Conservation (phyloP, 352 stramenopile genomes). For the Phytophthora podocarpi region DNA sequence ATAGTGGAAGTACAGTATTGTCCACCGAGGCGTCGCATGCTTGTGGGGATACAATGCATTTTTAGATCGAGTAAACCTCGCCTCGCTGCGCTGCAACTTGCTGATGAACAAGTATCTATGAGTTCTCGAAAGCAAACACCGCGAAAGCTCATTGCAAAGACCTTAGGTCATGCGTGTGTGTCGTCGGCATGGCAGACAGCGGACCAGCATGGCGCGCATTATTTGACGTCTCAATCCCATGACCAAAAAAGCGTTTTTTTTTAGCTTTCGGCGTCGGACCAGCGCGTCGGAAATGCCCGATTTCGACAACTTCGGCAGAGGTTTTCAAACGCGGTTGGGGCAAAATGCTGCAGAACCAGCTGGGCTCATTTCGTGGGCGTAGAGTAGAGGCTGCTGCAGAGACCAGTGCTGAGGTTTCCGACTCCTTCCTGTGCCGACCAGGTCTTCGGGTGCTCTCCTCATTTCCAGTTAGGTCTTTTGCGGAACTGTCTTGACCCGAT, state of each 20-base stretch:
- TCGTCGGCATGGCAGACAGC: too few relatives aligned
- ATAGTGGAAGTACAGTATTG: constrained; percentile 29
- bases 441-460: constrained; percentile 11
- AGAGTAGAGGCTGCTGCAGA: constrained; percentile 29
- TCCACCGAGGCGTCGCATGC: constrained; percentile 18
- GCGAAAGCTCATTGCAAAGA: too few relatives aligned
- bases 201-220: too few relatives aligned
- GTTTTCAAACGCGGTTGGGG: constrained; percentile 1
- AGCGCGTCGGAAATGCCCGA: neutral
- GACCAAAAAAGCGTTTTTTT: constrained; percentile 1
- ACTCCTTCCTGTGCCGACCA: constrained; percentile 31
- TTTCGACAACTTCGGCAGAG: constrained; percentile 5
- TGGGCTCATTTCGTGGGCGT: constrained; percentile 28
- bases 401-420: constrained; percentile 23
- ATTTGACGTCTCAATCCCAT: too few relatives aligned
- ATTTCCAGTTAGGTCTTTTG: constrained; percentile 38
- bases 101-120: too few relatives aligned
- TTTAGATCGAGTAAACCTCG: constrained; percentile 1
- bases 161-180: too few relatives aligned
- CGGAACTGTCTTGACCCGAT: constrained; percentile 21
- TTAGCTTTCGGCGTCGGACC: too few relatives aligned
- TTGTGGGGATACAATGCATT: constrained; percentile 39
- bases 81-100: neutral
- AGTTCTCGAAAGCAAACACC: too few relatives aligned
- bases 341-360: constrained; percentile 28